Evolutionary conservation across 306 rosid species (phyloP).

Genomic region (Ziziphus jujuba): DNA sequence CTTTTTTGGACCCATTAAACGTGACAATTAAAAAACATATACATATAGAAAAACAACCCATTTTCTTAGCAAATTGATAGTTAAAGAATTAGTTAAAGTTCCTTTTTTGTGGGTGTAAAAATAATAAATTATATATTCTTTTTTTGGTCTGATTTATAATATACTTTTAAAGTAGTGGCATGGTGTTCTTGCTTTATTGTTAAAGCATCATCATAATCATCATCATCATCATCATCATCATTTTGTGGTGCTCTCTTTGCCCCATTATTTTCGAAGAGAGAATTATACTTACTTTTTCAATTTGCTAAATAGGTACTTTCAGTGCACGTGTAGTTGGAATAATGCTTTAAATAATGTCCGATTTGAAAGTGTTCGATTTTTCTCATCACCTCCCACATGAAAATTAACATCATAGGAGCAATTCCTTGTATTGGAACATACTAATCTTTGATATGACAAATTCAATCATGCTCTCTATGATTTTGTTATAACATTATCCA

Average conservation of each 20-base stretch:
- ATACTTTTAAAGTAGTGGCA: neutral
- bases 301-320: constrained; percentile 6
- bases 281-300: neutral
- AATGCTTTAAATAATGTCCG: constrained; percentile 16
- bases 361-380: constrained; percentile 43
- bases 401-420: no score
- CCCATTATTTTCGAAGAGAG: no score
- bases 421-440: no score
- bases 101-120: neutral
- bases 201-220: no score
- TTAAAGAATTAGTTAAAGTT: constrained; percentile 20
- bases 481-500: no score
- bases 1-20: neutral
- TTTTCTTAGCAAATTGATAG: neutral
- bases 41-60: neutral
- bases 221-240: neutral
- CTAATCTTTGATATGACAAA: no score
- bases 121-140: neutral
- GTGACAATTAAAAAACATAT: constrained; percentile 3
- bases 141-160: neutral
- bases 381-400: no score
- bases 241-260: neutral
- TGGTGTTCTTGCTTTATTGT: neutral
- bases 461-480: no score
- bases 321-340: constrained; percentile 7